These are phyloP conservation scores for Tulasnella sp. DNA, from an alignment of 768 basidiomycete genomes.

Conservation along the genomic window DNA sequence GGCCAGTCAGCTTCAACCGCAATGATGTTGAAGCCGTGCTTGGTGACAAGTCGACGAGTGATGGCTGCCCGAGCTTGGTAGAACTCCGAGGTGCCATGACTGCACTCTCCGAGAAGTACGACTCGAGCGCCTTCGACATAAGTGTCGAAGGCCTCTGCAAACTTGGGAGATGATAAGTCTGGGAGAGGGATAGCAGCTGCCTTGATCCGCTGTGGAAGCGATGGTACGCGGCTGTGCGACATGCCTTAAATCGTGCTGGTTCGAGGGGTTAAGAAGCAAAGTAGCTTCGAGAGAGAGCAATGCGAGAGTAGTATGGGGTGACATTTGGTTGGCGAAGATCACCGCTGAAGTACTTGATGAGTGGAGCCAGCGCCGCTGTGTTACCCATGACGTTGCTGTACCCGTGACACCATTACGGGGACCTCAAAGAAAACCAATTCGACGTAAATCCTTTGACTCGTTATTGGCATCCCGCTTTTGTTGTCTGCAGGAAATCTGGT, in stretches of 20 bases:
- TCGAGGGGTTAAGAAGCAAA: neutral
- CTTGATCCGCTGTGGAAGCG: neutral
- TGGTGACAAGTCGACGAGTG: constrained; percentile 37
- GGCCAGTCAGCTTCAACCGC: constrained; percentile 40
- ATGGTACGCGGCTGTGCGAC: neutral
- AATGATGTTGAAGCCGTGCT: constrained; percentile 37
- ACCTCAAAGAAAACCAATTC: neutral
- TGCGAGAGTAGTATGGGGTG: neutral
- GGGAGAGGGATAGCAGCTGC: neutral
- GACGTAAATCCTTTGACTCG: neutral
- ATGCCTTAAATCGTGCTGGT: neutral
- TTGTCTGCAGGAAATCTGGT: neutral
- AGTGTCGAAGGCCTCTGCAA: constrained; percentile 53
- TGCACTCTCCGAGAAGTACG: constrained; percentile 38
- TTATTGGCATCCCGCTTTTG: neutral
- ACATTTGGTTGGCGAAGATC: neutral
- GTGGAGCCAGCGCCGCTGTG: neutral
- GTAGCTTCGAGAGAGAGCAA: neutral
- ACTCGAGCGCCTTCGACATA: constrained; percentile 38
- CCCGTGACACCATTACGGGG: neutral
- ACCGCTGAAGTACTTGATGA: neutral
- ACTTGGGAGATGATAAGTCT: neutral
- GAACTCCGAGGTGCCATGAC: constrained; percentile 39
- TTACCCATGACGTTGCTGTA: neutral
- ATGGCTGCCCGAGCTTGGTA: constrained; percentile 38